Base-by-base conservation (phyloP, 2,329 filamentous ascomycete species). In the Aspergillus ochraceoroseus region DNA sequence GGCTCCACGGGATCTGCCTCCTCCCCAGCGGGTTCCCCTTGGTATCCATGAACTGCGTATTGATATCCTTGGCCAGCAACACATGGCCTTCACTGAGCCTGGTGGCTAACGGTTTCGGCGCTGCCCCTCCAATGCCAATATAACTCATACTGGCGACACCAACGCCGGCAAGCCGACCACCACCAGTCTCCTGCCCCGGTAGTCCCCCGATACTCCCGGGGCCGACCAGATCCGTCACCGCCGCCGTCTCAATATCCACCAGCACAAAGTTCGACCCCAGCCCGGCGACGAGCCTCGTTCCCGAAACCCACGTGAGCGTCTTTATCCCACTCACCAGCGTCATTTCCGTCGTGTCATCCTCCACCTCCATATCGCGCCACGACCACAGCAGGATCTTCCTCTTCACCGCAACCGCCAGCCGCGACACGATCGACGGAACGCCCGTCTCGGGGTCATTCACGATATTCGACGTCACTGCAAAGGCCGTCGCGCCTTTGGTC, bases 61-160 rank as follows among this genome's bases (percentile, higher is more conserved):
- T 94, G 56, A 95, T 87, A 54, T 98, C 92, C 63, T 94, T 95
- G n/a, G 90, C 87, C n/a, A 98, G 74, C 43, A 98, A 69, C 61
- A 96, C 79, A 65, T 95, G 79, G 3, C 86, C 85, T 49, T 94
- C 85, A 2, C 80, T 78, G 8, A 98, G 73, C 52, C 83, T 83
- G 4, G 89, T 83, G 4, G 87, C 87, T 54, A 98, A 74, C 5
- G 92, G 94, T 57, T 87, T 94, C 1, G 92, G 90, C 41, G 90
- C 87, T 70, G 88, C 92, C 28, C 87, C 85, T 34, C 87, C 88
- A 60, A 96, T 82, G 1, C 90, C 90, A 77, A 96, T 94, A 59
- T 96, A 96, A 30, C 89, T 88, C 87, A 96, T 95, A 32, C 87
- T 86, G 5, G 83, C 85, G 39, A 82, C 85, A 44, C 83, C 85